Evolutionary conservation across 129 eudicot genomes (phyloP).

Genomic region (Kitagawia praeruptora): DNA sequence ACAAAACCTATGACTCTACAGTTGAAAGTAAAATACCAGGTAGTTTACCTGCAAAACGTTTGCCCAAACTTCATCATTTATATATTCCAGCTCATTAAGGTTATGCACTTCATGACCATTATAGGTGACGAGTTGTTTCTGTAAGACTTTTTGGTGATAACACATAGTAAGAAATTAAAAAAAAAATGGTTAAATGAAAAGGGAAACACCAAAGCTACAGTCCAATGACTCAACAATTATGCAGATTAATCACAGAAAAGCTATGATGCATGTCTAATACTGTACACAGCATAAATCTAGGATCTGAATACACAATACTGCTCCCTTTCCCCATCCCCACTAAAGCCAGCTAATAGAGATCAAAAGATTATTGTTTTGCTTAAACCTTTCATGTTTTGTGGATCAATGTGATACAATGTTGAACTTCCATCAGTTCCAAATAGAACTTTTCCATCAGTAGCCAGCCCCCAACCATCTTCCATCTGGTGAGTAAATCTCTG

Average conservation of each 20-base stretch:
- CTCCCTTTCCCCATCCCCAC: neutral
- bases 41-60: constrained; percentile 71
- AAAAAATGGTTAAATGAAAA: neutral
- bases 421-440: constrained; percentile 94
- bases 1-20: neutral
- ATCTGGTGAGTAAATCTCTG: constrained; percentile 58
- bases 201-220: neutral
- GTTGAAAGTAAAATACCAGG: neutral
- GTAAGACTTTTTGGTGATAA: constrained; percentile 35
- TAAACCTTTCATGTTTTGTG: constrained; percentile 64
- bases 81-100: constrained; percentile 83
- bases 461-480: constrained; percentile 99
- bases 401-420: constrained; percentile 57
- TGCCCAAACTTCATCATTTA: constrained; percentile 89
- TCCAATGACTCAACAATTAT: neutral
- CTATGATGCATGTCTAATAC: neutral
- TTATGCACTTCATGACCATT: constrained; percentile 60
- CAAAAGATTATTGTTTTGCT: neutral
- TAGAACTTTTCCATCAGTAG: constrained; percentile 72
- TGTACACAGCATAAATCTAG: neutral
- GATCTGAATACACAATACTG: neutral
- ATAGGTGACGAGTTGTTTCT: constrained; percentile 48
- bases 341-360: neutral
- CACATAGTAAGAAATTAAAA: neutral
- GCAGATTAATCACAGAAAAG: neutral